A percentile compares a stretch with the other conserved stretches of the same genome.
Evolutionary conservation across 208 protist species (phyloP).

Genomic region (Wallacemonas sp.): DNA sequence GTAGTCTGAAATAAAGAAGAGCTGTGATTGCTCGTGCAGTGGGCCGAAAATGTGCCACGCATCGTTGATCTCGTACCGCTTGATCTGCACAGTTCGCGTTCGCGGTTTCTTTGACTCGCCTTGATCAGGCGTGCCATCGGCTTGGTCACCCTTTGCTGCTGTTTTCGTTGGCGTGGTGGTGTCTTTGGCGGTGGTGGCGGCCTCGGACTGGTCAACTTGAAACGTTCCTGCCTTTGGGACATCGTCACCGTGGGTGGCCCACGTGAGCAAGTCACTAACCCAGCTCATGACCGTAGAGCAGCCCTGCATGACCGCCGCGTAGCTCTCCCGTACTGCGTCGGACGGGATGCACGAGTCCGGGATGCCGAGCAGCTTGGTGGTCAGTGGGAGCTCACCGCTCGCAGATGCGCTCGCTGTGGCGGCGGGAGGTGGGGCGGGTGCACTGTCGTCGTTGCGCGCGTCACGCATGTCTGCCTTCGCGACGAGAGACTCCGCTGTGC

Average conservation of each 20-base stretch:
- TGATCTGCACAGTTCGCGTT: constrained; percentile 57
- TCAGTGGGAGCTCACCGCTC: not conserved
- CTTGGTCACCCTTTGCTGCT: not conserved
- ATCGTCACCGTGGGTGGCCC: constrained; percentile 52
- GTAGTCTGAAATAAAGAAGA: constrained; percentile 69
- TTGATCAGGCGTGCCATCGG: not conserved
- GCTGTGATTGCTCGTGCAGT: constrained; percentile 49
- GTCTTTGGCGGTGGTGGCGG: not conserved
- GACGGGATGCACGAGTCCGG: constrained; percentile 29
- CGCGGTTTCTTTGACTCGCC: constrained; percentile 3
- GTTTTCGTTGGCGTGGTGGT: constrained; percentile 9
- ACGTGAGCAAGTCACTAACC: constrained; percentile 37
- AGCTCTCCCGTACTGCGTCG: constrained; percentile 36
- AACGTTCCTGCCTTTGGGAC: constrained; percentile 65
- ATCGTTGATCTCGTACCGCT: constrained; percentile 73
- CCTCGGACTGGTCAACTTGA: constrained; percentile 22
- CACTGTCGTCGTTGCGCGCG: not conserved
- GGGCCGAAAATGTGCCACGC: constrained; percentile 59
- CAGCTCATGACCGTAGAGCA: constrained; percentile 51
- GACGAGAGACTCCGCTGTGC: constrained; percentile 24
- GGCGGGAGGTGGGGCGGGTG: not conserved
- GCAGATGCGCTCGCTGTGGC: not conserved
- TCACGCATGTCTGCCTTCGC: constrained; percentile 33
- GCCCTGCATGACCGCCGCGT: constrained; percentile 65
- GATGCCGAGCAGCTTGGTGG: constrained; percentile 28